Evolutionary conservation across 768 basidiomycete genomes (phyloP).

Genomic region (Lentinula boryana): DNA sequence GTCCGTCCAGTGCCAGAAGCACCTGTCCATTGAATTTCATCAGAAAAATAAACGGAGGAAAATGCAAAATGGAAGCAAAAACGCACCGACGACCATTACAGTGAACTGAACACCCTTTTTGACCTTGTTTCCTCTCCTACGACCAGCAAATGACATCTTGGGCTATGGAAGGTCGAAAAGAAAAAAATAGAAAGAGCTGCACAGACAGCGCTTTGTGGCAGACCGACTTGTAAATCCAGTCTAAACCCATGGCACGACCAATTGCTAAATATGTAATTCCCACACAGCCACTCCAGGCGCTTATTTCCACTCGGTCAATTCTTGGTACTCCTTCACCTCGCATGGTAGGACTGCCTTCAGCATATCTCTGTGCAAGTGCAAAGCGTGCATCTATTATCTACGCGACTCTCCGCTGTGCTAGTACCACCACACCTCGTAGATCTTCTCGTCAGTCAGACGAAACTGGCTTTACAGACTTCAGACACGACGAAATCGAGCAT

Average conservation of each 20-base stretch:
- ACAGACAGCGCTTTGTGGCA: not conserved
- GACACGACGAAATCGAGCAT: not conserved
- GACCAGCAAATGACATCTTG: slow-evolving; percentile 79
- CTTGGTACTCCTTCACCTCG: not conserved
- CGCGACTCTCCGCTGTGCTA: no score
- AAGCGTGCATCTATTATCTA: not conserved
- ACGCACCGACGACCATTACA: slow-evolving; percentile 94
- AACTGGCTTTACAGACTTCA: not conserved
- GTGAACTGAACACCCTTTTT: slow-evolving; percentile 99
- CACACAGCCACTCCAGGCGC: not conserved
- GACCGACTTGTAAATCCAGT: not conserved
- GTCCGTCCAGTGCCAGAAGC: slow-evolving; percentile 96
- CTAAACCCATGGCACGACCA: not conserved
- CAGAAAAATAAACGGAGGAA: slow-evolving; percentile 12
- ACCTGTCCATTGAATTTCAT: slow-evolving; percentile 43
- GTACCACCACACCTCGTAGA: no score
- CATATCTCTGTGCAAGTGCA: not conserved
- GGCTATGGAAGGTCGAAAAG: not conserved
- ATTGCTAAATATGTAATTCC: not conserved
- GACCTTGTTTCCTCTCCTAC: slow-evolving; percentile 88
- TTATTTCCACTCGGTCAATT: not conserved
- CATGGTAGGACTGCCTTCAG: not conserved
- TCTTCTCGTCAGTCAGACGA: not conserved
- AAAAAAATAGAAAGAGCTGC: not conserved
- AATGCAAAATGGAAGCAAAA: slow-evolving; percentile 8